A percentile compares a stretch with the other conserved stretches of the same genome.
Evolutionary conservation across 2,329 filamentous ascomycete genomes (phyloP).

Genomic region (Aspergillus sp.): DNA sequence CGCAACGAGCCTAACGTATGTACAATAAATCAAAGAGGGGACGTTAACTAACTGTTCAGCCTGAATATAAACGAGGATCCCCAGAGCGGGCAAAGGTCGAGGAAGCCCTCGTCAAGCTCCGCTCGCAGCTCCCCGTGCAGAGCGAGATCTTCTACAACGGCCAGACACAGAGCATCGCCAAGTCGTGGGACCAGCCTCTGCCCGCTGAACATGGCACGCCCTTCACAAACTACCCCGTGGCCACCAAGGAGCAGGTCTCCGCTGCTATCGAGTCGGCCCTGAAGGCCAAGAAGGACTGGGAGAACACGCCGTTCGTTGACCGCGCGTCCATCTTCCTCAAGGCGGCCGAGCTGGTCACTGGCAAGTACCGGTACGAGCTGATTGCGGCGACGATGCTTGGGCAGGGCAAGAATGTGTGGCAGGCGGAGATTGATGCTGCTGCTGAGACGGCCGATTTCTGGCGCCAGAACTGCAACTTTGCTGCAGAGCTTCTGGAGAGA

Average conservation of each 20-base stretch:
- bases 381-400: constrained; percentile 96
- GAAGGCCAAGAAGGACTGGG: constrained; percentile 83
- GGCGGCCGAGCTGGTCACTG: constrained; percentile 84
- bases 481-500: constrained; percentile 82
- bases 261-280: constrained; percentile 81
- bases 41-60: constrained; percentile 10
- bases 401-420: constrained; percentile 98
- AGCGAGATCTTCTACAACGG: constrained; percentile 31
- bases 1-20: constrained; percentile 38
- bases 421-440: constrained; percentile 96
- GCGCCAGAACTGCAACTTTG: constrained; percentile 87
- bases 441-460: constrained; percentile 92
- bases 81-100: constrained; percentile 36
- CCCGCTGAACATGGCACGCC: constrained; percentile 46
- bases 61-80: constrained; percentile 28
- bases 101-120: constrained; percentile 30
- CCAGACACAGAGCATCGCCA: constrained; percentile 22
- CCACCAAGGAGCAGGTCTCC: constrained; percentile 70
- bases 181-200: constrained; percentile 28
- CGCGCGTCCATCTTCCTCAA: constrained; percentile 93
- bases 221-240: constrained; percentile 80
- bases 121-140: constrained; percentile 34
- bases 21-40: background rate
- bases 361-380: constrained; percentile 93
- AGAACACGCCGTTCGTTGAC: constrained; percentile 84